Base-by-base conservation (phyloP, 129 eudicot genomes). In the Pseudognaphalium luteoalbum region DNA sequence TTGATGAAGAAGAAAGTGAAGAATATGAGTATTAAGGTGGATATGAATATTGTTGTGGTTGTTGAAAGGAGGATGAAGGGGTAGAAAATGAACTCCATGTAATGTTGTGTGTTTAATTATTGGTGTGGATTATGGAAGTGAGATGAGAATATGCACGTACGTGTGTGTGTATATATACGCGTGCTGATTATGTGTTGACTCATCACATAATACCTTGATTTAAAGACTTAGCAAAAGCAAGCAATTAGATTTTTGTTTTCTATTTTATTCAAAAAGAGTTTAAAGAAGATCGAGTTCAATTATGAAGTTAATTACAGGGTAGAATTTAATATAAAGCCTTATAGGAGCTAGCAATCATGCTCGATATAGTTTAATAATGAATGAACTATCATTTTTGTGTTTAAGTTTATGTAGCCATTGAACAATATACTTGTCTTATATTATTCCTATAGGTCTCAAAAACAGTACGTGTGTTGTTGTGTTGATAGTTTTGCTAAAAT, bases 21-120 rank as follows among this genome's bases (percentile, higher is more conserved):
- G 81, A 57, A 25, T 79, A 50, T 41, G 54, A 80, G 1, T 42
- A 75, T 52, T 25, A 65, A 7, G 80, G 32, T 44, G 64, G 72
- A 71, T 32, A 81, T 28, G 64, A 81, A 34, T 66, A 76, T 10
- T 28, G 59, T 16, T 21, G 70, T 4, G 80, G 60, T 65, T 64
- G 64, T 75, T 64, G 51, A 65, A 35, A 75, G 30, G 41, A 83
- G 68, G 77, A 64, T 33, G 75, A 81, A 71, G 63, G 76, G 37
- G 66, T 33, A 72, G 77, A 47, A 54, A n/a, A 32, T 70, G 74
- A 21, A 69, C 16, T 81, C 90, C 90, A 87, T 90, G 44, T 37
- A 37, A 5, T 32, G 63, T 59, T 10, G 7, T 22, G 63, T 32
- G 17, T 58, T 70, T 67, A 17, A 33, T 61, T 28, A 12, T 16